Evolutionary conservation across 2,329 filamentous ascomycete species (phyloP).

Genomic region (Paracoccidioides lutzii): DNA sequence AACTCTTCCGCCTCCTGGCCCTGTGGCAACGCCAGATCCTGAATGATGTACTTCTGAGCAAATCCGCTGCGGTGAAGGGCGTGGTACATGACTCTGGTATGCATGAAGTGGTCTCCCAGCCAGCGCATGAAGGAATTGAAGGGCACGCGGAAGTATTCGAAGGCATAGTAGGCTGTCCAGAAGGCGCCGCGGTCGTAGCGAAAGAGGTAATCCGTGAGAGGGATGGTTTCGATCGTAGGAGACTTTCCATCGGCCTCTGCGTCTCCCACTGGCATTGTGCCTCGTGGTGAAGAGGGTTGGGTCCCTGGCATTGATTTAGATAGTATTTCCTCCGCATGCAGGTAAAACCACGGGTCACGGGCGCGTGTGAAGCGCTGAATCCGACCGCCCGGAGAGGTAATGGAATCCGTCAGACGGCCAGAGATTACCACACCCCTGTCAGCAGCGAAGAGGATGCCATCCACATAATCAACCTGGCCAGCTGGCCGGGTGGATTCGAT

Average conservation of each 20-base stretch:
- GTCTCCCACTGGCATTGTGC: background rate
- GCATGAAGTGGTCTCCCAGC: constrained; percentile 45
- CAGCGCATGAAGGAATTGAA: constrained; percentile 47
- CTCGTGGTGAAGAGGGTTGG: background rate
- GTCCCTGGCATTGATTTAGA: background rate
- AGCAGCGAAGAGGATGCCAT: constrained; percentile 50
- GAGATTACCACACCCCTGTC: constrained; percentile 44
- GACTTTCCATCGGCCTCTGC: background rate
- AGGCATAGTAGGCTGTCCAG: constrained; percentile 44
- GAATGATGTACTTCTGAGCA: constrained; percentile 42
- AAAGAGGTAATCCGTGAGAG: constrained; percentile 44
- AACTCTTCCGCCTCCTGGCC: constrained; percentile 37
- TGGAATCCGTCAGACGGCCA: constrained; percentile 40
- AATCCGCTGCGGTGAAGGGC: constrained; percentile 45
- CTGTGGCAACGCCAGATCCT: constrained; percentile 47
- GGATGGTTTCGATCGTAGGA: constrained; percentile 19
- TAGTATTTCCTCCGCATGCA: constrained; percentile 41
- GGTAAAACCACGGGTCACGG: constrained; percentile 60
- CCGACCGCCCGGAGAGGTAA: constrained; percentile 18
- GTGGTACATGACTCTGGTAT: constrained; percentile 46
- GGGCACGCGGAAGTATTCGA: constrained; percentile 43
- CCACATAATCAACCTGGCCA: constrained; percentile 29
- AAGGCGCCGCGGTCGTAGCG: constrained; percentile 46
- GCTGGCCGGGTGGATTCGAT: background rate
- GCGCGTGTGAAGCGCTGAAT: constrained; percentile 42